These are phyloP conservation scores for Jackrogersella multiformis DNA, from an alignment of 495 filamentous ascomycete species.

Conservation along the genomic window DNA sequence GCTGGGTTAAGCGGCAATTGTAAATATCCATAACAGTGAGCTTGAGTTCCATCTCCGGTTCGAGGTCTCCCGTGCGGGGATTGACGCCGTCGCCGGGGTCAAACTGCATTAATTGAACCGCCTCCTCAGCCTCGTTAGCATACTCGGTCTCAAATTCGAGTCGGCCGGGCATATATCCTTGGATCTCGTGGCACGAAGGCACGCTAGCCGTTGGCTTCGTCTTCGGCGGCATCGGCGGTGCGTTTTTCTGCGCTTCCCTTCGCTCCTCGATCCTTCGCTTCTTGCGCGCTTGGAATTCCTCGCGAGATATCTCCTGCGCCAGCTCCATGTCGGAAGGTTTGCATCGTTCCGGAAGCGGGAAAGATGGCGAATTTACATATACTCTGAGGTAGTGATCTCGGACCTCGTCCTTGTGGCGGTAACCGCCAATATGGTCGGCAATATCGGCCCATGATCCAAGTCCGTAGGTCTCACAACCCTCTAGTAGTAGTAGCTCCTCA, in stretches of 20 bases:
- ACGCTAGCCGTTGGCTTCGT: slow-evolving; percentile 95
- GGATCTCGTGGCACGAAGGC: slow-evolving; percentile 95
- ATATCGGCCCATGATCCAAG: slow-evolving; percentile 98
- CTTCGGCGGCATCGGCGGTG: slow-evolving; percentile 84
- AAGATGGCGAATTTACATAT: slow-evolving; percentile 82
- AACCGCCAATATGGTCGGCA: slow-evolving; percentile 96
- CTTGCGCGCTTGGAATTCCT: slow-evolving; percentile 93
- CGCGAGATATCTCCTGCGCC: slow-evolving; percentile 80
- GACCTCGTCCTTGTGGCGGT: slow-evolving; percentile 92
- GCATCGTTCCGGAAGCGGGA: slow-evolving; percentile 85
- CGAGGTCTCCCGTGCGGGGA: slow-evolving; percentile 78
- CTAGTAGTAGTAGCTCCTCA: slow-evolving; percentile 89
- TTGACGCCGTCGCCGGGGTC: slow-evolving; percentile 94
- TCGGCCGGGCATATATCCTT: slow-evolving; percentile 98
- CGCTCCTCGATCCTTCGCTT: slow-evolving; percentile 93
- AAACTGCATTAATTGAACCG: slow-evolving; percentile 97
- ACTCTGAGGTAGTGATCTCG: slow-evolving; percentile 89
- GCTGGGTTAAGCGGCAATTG: slow-evolving; percentile 87
- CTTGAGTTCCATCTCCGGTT: slow-evolving; percentile 96
- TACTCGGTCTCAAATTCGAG: slow-evolving; percentile 98
- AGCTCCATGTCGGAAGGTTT: slow-evolving; percentile 82
- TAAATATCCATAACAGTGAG: slow-evolving; percentile 99
- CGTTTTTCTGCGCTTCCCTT: slow-evolving; percentile 86
- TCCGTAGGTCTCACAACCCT: slow-evolving; percentile 97
- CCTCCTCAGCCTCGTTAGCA: slow-evolving; percentile 97